Conservation (phyloP, 2,329 filamentous ascomycete genomes). For the Monilinia vaccinii-corymbosi region DNA sequence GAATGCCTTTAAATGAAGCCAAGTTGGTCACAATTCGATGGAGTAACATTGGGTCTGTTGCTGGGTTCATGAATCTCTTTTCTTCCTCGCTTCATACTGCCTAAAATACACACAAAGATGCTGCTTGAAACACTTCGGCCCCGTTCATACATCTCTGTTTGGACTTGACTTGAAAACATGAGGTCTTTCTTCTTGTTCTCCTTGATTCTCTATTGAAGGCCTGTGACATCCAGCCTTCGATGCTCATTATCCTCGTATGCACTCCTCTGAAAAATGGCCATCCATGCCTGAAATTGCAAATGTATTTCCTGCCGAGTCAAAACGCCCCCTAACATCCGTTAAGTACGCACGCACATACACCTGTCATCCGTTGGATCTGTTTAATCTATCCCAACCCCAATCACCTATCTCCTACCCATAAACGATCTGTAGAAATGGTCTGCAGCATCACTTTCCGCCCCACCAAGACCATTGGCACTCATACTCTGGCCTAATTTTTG, state of each 20-base stretch:
- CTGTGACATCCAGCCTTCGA: background rate
- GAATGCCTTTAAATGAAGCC: background rate
- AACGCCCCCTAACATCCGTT: slow-evolving; percentile 4
- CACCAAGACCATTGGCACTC: slow-evolving; percentile 44
- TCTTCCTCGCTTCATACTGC: background rate
- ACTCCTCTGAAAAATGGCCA: background rate
- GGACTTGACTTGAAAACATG: background rate
- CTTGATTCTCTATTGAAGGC: background rate
- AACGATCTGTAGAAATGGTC: slow-evolving; percentile 91
- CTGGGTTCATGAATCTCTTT: background rate
- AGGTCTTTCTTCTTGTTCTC: background rate
- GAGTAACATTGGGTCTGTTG: no score
- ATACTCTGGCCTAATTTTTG: slow-evolving; percentile 67
- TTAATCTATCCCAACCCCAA: background rate
- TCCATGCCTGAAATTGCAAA: background rate
- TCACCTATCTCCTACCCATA: slow-evolving; percentile 52
- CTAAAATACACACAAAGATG: background rate
- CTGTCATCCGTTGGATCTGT: background rate
- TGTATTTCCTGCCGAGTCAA: background rate
- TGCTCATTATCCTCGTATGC: slow-evolving; percentile 4
- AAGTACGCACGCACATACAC: background rate
- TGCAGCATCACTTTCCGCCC: slow-evolving; percentile 59
- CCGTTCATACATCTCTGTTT: background rate
- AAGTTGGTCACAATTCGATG: background rate
- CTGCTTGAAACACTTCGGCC: background rate